These are phyloP conservation scores for Sordariomycetes sp. DNA, from an alignment of 2,329 filamentous ascomycete species.

Conservation along the genomic window DNA sequence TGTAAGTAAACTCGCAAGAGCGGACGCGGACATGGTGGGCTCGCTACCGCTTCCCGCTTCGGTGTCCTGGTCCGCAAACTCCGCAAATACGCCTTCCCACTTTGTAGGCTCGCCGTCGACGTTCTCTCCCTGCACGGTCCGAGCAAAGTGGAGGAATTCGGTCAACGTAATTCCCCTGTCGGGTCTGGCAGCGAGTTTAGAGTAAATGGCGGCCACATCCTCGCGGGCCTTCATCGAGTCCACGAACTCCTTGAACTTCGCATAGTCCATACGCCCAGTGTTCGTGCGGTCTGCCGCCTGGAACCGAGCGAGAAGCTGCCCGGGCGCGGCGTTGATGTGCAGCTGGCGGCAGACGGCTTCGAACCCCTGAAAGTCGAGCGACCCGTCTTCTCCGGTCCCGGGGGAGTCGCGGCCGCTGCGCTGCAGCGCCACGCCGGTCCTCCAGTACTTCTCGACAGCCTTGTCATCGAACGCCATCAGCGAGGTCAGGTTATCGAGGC, in stretches of 20 bases:
- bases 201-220: constrained; percentile 67
- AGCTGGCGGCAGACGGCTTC: constrained; percentile 77
- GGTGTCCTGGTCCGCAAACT: constrained; percentile 30
- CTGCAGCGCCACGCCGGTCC: constrained; percentile 64
- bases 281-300: constrained; percentile 52
- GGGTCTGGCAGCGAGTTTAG: constrained; percentile 40
- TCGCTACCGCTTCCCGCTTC: neutral
- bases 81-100: constrained; percentile 64
- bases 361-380: constrained; percentile 65
- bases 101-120: constrained; percentile 40
- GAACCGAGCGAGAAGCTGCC: constrained; percentile 63
- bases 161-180: constrained; percentile 53
- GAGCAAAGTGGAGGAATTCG: constrained; percentile 68
- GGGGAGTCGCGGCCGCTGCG: constrained; percentile 33
- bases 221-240: constrained; percentile 69
- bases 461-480: constrained; percentile 75
- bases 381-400: constrained; percentile 25
- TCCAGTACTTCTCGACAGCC: constrained; percentile 76
- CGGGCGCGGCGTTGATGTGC: constrained; percentile 79
- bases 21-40: constrained; percentile 59
- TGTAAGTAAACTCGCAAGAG: constrained; percentile 64
- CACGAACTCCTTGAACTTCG: constrained; percentile 75
- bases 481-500: constrained; percentile 82
- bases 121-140: constrained; percentile 61
- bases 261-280: constrained; percentile 58